Evolutionary conservation across 169 alveolate species (phyloP).

Genomic region (Cryptosporidium canis): DNA sequence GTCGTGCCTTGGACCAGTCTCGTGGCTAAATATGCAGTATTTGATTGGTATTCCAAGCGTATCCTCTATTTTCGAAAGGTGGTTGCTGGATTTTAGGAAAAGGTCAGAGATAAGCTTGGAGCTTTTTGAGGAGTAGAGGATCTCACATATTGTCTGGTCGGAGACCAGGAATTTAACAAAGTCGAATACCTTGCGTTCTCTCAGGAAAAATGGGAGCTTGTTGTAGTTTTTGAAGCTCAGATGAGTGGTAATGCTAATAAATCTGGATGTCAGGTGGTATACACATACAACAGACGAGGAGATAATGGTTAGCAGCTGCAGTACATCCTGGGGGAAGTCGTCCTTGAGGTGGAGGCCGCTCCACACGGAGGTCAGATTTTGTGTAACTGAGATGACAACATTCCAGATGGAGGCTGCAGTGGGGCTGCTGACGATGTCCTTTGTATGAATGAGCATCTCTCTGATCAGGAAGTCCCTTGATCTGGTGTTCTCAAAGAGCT

Average conservation of each 20-base stretch:
- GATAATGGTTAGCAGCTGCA: background rate
- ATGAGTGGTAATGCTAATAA: conserved; percentile 16
- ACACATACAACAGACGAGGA: conserved; percentile 26
- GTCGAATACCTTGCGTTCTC: conserved; percentile 9
- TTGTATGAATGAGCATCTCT: background rate
- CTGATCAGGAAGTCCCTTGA: conserved; percentile 10
- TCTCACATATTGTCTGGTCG: background rate
- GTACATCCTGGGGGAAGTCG: background rate
- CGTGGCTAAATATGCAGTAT: background rate
- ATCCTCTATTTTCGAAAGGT: background rate
- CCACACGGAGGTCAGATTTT: background rate
- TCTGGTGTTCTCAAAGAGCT: conserved; percentile 23
- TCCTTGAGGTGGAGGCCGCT: background rate
- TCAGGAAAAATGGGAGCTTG: conserved; percentile 32
- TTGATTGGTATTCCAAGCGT: conserved; percentile 37
- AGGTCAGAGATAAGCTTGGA: background rate
- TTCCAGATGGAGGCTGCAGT: background rate
- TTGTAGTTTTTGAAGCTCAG: conserved; percentile 6
- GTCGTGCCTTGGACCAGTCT: background rate
- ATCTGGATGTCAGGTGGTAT: conserved; percentile 39
- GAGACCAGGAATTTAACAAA: conserved; percentile 22
- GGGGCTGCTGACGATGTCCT: background rate
- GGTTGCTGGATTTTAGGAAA: conserved; percentile 17
- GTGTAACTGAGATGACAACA: background rate
- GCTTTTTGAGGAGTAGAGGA: background rate